A percentile compares a stretch with the other conserved stretches of the same genome.
These are phyloP conservation scores for Pyrenopolyporus hunteri DNA, from an alignment of 495 filamentous ascomycete species.

Conservation along the genomic window DNA sequence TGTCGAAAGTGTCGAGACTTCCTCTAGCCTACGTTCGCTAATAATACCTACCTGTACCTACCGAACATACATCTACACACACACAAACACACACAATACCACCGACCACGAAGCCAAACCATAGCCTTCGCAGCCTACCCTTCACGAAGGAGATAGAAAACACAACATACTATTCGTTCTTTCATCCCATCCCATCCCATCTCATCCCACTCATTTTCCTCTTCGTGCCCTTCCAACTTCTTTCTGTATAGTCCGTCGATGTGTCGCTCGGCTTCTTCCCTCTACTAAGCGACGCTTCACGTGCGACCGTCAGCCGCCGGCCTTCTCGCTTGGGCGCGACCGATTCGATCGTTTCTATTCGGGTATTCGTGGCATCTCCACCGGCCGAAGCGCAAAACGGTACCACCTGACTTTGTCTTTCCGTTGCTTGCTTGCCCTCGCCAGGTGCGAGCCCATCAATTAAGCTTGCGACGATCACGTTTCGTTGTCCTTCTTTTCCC, in stretches of 20 bases:
- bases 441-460: conserved; percentile 48
- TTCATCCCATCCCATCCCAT: no score
- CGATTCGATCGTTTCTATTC: conserved; percentile 32
- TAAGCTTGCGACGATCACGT: conserved; percentile 26
- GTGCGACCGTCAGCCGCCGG: conserved; percentile 36
- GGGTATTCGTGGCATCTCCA: conserved; percentile 42
- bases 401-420: conserved; percentile 28
- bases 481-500: no score
- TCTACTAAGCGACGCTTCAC: conserved; percentile 24
- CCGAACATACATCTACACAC: no score
- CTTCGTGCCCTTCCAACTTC: no score
- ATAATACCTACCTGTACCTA: no score
- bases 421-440: conserved; percentile 38
- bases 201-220: no score
- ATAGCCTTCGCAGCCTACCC: no score
- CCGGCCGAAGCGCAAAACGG: conserved; percentile 37
- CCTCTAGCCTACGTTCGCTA: no score
- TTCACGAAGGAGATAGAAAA: no score
- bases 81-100: no score
- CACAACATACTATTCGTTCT: not conserved
- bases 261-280: not conserved
- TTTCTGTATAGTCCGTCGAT: not conserved
- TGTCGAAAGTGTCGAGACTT: conserved; percentile 6
- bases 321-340: conserved; percentile 32
- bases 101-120: no score